Evolutionary conservation across 1,284 basidiomycete genomes (phyloP), one percentile per base, ranked within the genome.

Genomic region (Papiliotrema laurentii): DNA sequence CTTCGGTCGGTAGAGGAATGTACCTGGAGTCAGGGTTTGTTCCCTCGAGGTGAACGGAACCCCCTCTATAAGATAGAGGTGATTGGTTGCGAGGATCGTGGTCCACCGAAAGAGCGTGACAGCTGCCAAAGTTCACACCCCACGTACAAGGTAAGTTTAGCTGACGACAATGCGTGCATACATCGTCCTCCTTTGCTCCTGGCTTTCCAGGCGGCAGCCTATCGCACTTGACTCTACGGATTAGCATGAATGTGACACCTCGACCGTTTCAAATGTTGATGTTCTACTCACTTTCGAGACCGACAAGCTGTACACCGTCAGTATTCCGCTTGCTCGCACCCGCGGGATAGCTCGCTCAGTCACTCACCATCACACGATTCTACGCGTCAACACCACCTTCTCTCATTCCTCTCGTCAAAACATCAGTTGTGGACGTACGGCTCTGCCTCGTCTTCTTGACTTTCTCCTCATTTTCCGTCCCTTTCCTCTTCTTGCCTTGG

Each of bases 1-100:
- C 78, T 89, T 90, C 16, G 89, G 89, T 71, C 87, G 86, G 69
- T 91, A 91, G 62, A 90, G 86, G 62, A 90, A 92, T 0, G 87
- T 90, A 69, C 69, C 69, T 71, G 45, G 5, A 35, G 13, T 30
- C 43, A 43, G 27, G 45, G 24, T 24, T 37, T 18, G 18, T 11
- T 9, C 11, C 35, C 7, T 21, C 19, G 11, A 37, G 7, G 35
- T 10, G 30, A 10, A 33, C 30, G n/a, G n/a, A n/a, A n/a, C n/a
- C 30, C 30, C 30, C 10, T 37, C 7, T 13, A 7, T 19, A 19
- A 19, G 35, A 13, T 19, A 13, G 9, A 10, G n/a, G 11, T 13
- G 16, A 33, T 18, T 19, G 9, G 16, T n/a, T 16, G 19, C 24
- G 14, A 31, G 1, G 14, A n/a, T n/a, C n/a, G n/a, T n/a, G n/a